Base-by-base conservation (phyloP, 1,139 yeast species). In the Arxiozyma telluris region DNA sequence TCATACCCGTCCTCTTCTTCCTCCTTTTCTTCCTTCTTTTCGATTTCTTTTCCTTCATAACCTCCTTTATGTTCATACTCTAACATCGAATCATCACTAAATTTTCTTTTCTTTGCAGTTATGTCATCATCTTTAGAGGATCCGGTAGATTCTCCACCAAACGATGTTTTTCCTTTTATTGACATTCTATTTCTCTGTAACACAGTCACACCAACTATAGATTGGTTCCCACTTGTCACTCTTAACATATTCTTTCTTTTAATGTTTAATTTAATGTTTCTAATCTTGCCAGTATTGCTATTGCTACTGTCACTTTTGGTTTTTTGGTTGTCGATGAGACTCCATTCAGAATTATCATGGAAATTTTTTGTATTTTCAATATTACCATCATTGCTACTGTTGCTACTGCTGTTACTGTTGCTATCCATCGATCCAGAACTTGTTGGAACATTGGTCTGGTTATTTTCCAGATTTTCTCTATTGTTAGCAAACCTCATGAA, bases 401-500 rank as follows among this genome's bases (percentile, higher is more conserved):
- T 27, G 41, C 15, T 17, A 23, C 17, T 15, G 41, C 41, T 15
- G 47, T 9, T 25, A 5, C 18, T 11, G 34, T 9, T 11, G 12
- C 8, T n/a, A 34, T 34, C 6, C 8, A 34, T 34, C 2, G 39
- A 17, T n/a, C 15, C 30, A 12, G 46, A 22, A 23, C 22, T 27
- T 22, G 46, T 2, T 1, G 12, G 15, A 23, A 22, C 30, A 12
- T 41, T 41, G 25, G 1, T 42, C 4, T 21, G 41, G 27, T 27
- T 48, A 39, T 21, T 20, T 18, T 44, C 49, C 4, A 9, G 39
- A 41, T 11, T n/a, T 21, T 30, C 30, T 11, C 52, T 55, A 25
- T 54, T 51, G n/a, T 50, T 53, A 6, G 56, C 43, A 30, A 57
- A 57, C 57, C 71, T 70, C 83, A 80, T 80, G 67, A 80, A 79